phyloP scores from a whole-genome alignment of 2,329 filamentous ascomycete genomes.

The Fusarium sp. region DNA sequence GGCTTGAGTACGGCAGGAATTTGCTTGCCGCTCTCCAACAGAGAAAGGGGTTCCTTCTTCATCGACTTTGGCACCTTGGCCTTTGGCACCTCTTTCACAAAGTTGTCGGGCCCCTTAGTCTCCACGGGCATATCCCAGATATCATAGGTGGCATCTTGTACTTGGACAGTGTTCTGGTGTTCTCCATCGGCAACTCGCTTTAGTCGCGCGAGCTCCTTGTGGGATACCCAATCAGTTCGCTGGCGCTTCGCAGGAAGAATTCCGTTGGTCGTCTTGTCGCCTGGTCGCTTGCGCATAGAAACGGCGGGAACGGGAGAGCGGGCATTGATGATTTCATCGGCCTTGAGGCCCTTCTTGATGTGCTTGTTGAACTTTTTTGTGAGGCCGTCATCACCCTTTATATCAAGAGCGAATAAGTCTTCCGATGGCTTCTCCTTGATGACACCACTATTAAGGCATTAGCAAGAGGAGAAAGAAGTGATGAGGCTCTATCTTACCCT shows the following conservation, averaged over 20 bases:
- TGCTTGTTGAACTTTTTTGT: constrained; percentile 72
- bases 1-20: constrained; percentile 84
- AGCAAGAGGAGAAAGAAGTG: constrained; percentile 3
- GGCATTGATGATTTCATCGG: constrained; percentile 89
- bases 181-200: constrained; percentile 82
- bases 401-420: constrained; percentile 88
- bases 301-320: constrained; percentile 86
- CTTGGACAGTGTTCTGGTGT: constrained; percentile 63
- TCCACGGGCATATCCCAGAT: constrained; percentile 72
- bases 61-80: constrained; percentile 80
- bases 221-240: constrained; percentile 82
- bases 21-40: constrained; percentile 83
- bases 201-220: constrained; percentile 84
- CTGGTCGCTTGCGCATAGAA: constrained; percentile 79
- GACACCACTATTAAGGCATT: constrained; percentile 72
- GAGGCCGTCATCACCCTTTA: constrained; percentile 74
- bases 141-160: constrained; percentile 78
- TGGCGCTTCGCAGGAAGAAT: constrained; percentile 79
- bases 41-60: constrained; percentile 80
- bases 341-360: constrained; percentile 81
- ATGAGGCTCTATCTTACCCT: constrained; percentile 67
- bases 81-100: constrained; percentile 72
- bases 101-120: constrained; percentile 59
- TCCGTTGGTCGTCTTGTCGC: constrained; percentile 77
- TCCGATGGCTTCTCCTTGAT: constrained; percentile 84